Evolutionary conservation across 177 flowering plant genomes (phyloP).

Genomic region (Vitis hybrid): DNA sequence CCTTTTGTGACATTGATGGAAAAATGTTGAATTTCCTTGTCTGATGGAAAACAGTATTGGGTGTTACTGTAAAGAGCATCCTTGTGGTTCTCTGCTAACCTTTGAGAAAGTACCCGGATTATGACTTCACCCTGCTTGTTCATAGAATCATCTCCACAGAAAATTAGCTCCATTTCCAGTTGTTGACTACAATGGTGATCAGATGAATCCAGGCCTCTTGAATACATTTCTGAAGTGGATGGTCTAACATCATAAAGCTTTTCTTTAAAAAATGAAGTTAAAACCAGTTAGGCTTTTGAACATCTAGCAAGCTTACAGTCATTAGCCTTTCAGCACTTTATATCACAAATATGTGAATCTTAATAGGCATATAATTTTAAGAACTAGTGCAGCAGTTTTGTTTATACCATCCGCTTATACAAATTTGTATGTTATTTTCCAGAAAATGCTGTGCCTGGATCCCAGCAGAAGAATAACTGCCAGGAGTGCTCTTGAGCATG

Average conservation of each 20-base stretch:
- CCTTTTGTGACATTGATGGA: background rate
- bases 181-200: background rate
- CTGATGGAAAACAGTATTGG: too few relatives aligned
- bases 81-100: too few relatives aligned
- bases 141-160: background rate
- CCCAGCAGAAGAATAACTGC: constrained; percentile 79
- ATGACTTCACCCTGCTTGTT: constrained; percentile 2
- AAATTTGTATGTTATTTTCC: constrained; percentile 8
- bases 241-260: too few relatives aligned
- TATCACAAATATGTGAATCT: background rate
- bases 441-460: constrained; percentile 87
- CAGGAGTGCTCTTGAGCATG: constrained; percentile 71
- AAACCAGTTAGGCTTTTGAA: too few relatives aligned
- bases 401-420: too few relatives aligned
- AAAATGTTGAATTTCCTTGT: background rate
- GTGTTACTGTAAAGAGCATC: too few relatives aligned
- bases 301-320: too few relatives aligned
- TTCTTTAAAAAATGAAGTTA: too few relatives aligned
- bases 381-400: background rate
- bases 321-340: too few relatives aligned
- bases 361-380: background rate
- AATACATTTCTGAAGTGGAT: too few relatives aligned
- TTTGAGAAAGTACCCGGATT: background rate
- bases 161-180: background rate
- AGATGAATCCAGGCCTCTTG: background rate